Conservation (phyloP, 371 early-diverging fungal species). For the Mucor piriformis region DNA sequence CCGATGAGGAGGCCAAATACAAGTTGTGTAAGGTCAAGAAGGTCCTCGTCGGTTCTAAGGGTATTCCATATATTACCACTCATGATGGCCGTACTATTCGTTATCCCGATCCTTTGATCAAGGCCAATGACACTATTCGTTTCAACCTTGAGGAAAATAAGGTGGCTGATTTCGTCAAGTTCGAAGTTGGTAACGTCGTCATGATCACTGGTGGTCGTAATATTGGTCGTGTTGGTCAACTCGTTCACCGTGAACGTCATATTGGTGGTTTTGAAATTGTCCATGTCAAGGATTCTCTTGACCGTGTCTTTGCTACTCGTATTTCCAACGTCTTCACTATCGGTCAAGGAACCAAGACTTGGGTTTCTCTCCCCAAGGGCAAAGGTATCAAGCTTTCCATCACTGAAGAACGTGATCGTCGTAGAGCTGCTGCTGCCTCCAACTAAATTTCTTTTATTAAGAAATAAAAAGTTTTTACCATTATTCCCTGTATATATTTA, state of each 20-base stretch:
- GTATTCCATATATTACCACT: slow-evolving; percentile 97
- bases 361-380: slow-evolving; percentile 96
- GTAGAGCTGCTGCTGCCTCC: slow-evolving; percentile 62
- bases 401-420: slow-evolving; percentile 96
- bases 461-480: slow-evolving; percentile 6
- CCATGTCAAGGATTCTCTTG: slow-evolving; percentile 91
- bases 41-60: slow-evolving; percentile 90
- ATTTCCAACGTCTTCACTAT: slow-evolving; percentile 93
- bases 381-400: slow-evolving; percentile 98
- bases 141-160: slow-evolving; percentile 94
- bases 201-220: slow-evolving; percentile 99
- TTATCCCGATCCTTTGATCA: slow-evolving; percentile 99
- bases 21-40: slow-evolving; percentile 98
- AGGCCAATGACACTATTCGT: slow-evolving; percentile 99
- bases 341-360: slow-evolving; percentile 74
- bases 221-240: slow-evolving; percentile 99
- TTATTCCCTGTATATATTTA: slow-evolving; percentile 7
- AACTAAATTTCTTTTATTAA: slow-evolving; percentile 7
- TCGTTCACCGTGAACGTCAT: slow-evolving; percentile 97
- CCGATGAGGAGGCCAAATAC: slow-evolving; percentile 98
- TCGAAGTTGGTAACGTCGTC: slow-evolving; percentile 95
- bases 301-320: slow-evolving; percentile 90
- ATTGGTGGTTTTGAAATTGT: slow-evolving; percentile 97
- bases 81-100: slow-evolving; percentile 99
- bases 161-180: slow-evolving; percentile 93